phyloP scores from a whole-genome alignment of 257 asterid species.

The Primulina eburnea region DNA sequence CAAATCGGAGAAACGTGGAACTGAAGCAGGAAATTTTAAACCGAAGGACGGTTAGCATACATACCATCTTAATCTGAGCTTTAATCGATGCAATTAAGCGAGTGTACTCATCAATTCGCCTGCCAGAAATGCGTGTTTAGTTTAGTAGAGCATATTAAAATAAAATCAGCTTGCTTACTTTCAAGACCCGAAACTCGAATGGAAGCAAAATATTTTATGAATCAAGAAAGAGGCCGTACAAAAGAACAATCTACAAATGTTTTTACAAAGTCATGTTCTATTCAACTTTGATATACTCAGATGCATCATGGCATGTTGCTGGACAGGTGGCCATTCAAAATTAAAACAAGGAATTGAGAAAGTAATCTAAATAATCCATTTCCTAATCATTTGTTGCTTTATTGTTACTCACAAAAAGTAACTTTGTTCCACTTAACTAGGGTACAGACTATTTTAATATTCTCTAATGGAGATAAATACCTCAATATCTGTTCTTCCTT shows the following conservation, averaged over 20 bases:
- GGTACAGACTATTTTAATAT: not conserved
- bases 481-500: constrained; percentile 52
- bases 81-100: constrained; percentile 71
- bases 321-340: not conserved
- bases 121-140: constrained; percentile 21
- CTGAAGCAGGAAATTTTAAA: not conserved
- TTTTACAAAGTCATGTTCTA: too few species aligned
- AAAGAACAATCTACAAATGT: too few species aligned
- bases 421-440: not conserved
- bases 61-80: constrained; percentile 81
- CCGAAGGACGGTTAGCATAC: not conserved
- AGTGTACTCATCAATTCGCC: constrained; percentile 77
- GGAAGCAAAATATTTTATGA: not conserved
- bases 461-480: constrained; percentile 23
- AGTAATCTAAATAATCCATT: not conserved
- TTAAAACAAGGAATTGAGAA: not conserved
- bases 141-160: not conserved
- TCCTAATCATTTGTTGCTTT: not conserved
- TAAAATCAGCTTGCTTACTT: not conserved
- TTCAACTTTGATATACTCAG: too few species aligned
- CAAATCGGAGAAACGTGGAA: not conserved
- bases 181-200: not conserved
- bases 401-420: not conserved
- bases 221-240: not conserved
- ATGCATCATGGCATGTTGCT: too few species aligned